Evolutionary conservation across 202 grass and related monocot species (phyloP).

Genomic region (Sporobolus alterniflorus): DNA sequence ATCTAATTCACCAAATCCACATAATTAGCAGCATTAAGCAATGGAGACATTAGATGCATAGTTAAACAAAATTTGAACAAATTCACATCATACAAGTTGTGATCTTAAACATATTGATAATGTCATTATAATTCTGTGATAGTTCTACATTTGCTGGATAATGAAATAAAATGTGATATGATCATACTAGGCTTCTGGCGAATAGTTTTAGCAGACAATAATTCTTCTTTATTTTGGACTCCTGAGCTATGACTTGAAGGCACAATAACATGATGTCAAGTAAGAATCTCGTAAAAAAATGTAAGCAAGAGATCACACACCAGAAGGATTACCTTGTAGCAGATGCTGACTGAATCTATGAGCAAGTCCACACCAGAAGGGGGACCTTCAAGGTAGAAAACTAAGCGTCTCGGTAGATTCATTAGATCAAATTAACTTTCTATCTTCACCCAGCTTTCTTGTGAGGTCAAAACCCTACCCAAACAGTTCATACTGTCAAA

Average conservation of each 20-base stretch:
- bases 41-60: background rate
- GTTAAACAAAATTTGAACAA: background rate
- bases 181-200: background rate
- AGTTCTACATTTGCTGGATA: conserved; percentile 19
- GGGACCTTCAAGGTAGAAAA: conserved; percentile 93
- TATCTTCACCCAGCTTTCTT: conserved; percentile 82
- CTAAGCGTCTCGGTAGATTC: conserved; percentile 54
- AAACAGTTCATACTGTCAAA: conserved; percentile 33
- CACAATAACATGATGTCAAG: conserved; percentile 4
- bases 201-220: conserved; percentile 24
- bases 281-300: conserved; percentile 6
- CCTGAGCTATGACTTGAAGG: conserved; percentile 13
- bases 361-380: conserved; percentile 78
- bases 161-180: conserved; percentile 9
- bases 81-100: background rate
- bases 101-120: conserved; percentile 14
- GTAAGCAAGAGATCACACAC: conserved; percentile 19
- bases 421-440: conserved; percentile 89
- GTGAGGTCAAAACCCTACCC: conserved; percentile 56
- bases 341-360: conserved; percentile 75
- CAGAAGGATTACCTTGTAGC: conserved; percentile 60
- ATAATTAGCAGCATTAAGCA: background rate
- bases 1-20: conserved; percentile 2
- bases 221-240: background rate
- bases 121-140: background rate